phyloP scores from a whole-genome alignment of 805 yeast species.

The Zygosaccharomyces bisporus region DNA sequence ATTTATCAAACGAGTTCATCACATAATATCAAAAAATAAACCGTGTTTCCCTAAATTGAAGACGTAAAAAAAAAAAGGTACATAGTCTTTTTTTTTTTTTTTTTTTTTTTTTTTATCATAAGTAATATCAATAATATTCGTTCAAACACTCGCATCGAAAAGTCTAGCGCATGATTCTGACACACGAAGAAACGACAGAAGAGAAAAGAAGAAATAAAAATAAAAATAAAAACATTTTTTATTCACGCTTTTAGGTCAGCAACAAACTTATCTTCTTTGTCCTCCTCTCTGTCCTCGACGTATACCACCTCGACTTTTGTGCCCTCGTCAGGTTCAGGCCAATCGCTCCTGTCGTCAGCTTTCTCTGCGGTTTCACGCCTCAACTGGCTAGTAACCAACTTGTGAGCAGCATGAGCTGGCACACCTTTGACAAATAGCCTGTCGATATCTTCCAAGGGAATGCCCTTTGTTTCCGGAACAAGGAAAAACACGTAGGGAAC shows the following conservation, averaged over 20 bases:
- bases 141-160: too few species aligned
- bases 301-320: background rate
- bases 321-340: background rate
- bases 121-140: too few species aligned
- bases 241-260: background rate
- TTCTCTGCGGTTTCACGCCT: constrained; percentile 13
- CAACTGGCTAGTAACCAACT: constrained; percentile 16
- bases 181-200: too few species aligned
- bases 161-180: too few species aligned
- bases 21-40: too few species aligned
- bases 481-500: constrained; percentile 57
- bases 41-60: too few species aligned
- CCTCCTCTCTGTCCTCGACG: background rate
- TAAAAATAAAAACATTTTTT: too few species aligned
- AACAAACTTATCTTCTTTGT: background rate
- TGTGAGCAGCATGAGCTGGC: constrained; percentile 31
- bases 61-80: too few species aligned
- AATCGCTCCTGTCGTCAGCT: background rate
- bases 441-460: constrained; percentile 75
- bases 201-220: background rate
- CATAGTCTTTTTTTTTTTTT: too few species aligned
- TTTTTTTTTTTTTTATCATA: too few species aligned
- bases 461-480: constrained; percentile 72
- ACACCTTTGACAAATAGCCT: constrained; percentile 44
- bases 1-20: too few species aligned